Base-by-base conservation (phyloP, 1,284 basidiomycete species). In the Rhodotorula mucilaginosa region DNA sequence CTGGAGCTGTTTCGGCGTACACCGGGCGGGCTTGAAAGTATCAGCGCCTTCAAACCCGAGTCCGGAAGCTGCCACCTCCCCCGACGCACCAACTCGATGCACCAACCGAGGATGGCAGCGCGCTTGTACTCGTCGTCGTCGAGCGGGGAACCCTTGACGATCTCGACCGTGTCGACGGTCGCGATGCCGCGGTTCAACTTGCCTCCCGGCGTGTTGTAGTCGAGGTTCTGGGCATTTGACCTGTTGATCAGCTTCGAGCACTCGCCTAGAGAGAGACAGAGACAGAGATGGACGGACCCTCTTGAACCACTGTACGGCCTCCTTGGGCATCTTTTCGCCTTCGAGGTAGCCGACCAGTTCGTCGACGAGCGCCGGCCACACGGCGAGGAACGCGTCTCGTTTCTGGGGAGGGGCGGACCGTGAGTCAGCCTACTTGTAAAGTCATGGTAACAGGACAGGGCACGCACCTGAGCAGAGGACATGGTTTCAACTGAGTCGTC, bases 131-230 rank as follows among this genome's bases (percentile, higher is more conserved):
- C 95, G 19, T 91, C 88, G 2, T 93, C 90, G 23, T 79, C 79
- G 70, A 93, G 81, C 29, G 83, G 73, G 2, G 87, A 83, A 7
- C 90, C 90, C 72, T 89, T 89, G 74, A 98, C 83, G 80, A 98
- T 96, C 82, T 93, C 89, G 67, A 90, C 90, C 5, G 93, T 92
- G 83, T 99, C 96, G 61, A 96, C 90, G 74, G 98, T 95, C 13
- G 92, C 93, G 80, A 98, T 86, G 51, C 96, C 96, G 49, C 96
- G 89, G 83, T 97, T 99, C 72, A 98, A 89, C 83, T 99, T 99
- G 18, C 96, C 94, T 23, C 93, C 93, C 0, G 95, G 93, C 15
- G 92, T 90, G 83, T 99, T 99, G 85, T 95, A 92, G 79, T 97
- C 88, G 72, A 99, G 84, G 80, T 87, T 94, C 93, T 97, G 74